These are phyloP conservation scores for Proliferodiscus dingleyae DNA, from an alignment of 2,329 filamentous ascomycete genomes.

Conservation along the genomic window DNA sequence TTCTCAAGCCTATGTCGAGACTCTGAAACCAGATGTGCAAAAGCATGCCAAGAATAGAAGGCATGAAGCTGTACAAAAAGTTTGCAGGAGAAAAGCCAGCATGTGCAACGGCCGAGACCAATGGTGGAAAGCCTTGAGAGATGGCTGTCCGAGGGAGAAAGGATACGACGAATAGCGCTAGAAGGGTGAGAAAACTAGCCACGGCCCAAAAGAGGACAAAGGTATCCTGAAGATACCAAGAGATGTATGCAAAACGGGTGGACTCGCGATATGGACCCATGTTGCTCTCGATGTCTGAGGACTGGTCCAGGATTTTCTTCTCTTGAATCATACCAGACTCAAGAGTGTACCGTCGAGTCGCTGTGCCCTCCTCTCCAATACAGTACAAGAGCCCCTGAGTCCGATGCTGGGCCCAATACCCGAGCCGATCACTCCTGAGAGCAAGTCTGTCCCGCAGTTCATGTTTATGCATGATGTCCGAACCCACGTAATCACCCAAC, in stretches of 20 bases:
- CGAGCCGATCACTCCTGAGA: constrained; percentile 65
- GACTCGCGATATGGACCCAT: constrained; percentile 21
- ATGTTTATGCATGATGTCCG: constrained; percentile 53
- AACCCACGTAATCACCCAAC: constrained; percentile 64
- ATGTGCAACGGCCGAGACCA: constrained; percentile 56
- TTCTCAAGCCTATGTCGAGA: constrained; percentile 60
- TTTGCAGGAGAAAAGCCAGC: constrained; percentile 73
- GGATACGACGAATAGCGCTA: constrained; percentile 71
- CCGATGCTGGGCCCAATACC: constrained; percentile 74
- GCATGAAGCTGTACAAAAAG: constrained; percentile 79
- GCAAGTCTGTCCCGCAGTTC: constrained; percentile 50
- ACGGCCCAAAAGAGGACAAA: constrained; percentile 62
- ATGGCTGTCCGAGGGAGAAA: constrained; percentile 68
- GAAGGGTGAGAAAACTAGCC: constrained; percentile 54
- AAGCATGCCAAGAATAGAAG: constrained; percentile 61
- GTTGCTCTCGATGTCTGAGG: constrained; percentile 22
- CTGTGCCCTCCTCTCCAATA: constrained; percentile 60
- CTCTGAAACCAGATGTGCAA: constrained; percentile 64
- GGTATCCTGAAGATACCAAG: constrained; percentile 68
- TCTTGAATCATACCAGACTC: constrained; percentile 44
- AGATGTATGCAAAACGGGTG: constrained; percentile 63
- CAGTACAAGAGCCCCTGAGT: constrained; percentile 68
- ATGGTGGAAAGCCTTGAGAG: constrained; percentile 65
- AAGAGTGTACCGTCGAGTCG: constrained; percentile 45
- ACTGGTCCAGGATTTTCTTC: constrained; percentile 21